Base-by-base conservation (phyloP, 352 stramenopile species). In the Phytophthora citrophthora region DNA sequence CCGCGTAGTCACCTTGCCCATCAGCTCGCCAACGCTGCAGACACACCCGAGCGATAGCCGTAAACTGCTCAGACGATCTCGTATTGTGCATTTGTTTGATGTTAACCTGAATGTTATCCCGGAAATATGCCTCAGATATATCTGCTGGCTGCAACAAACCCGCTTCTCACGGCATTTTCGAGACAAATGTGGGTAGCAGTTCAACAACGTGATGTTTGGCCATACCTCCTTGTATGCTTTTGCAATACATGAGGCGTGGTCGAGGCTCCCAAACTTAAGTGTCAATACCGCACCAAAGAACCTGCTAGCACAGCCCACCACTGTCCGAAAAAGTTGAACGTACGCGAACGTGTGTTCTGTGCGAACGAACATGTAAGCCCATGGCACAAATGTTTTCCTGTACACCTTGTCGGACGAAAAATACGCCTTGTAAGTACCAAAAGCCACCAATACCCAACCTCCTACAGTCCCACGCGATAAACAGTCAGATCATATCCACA, bases 181-280 rank as follows among this genome's bases (percentile, higher is more conserved):
- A 1, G 39, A 34, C 4, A 70, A 3, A 34, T 70, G 54, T 10
- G 53, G 18, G 24, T 54, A 70, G 34, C 53, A 70, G 32, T 70
- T 24, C 24, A 70, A 9, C 1, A 67, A 13, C 1, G 23, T 47
- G 46, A 67, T 60, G 38, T 38, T 51, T 10, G 64, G 52, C 51
- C 64, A 61, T 8, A 61, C 41, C 2, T 4, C 49, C 20, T 11
- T 2, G 27, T 61, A 70, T 1, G 43, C 54, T n/a, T 59, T 71
- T 3, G 43, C 49, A 16, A 71, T 66, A 44, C 16, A 61, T 1
- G 29, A 9, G 1, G 55, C 43, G n/a, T 62, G 63, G 38, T 71
- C 49, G 4, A 71, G 39, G 23, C 63, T 71, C 0, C 55, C 63
- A 15, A 46, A 66, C 6, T 39, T 46, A 20, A 20, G 20, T 20